Evolutionary conservation across 2,329 filamentous ascomycete species (phyloP), one percentile per base, ranked within the genome.

Genomic region (Pseudocercospora pini-densiflorae): DNA sequence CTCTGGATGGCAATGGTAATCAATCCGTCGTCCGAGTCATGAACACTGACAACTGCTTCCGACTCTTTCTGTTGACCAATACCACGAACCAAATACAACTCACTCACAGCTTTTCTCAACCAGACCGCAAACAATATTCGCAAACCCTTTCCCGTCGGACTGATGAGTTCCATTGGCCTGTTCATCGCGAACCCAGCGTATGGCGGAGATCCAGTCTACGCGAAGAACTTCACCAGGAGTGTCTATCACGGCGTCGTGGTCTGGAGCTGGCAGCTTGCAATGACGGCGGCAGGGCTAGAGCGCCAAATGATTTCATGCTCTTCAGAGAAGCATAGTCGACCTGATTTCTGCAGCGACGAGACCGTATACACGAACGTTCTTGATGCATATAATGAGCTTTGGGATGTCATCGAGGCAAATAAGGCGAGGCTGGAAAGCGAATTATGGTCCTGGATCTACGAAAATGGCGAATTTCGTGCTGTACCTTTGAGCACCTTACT

Each of bases 21-120:
- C 80, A 84, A 29, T 73, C 81, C 1, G 75, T 85, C 16, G 85
- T 90, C 0, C 78, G 80, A 29, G 82, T 90, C 19, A 87, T 89
- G 81, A 88, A 90, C 74, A 88, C 86, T 0, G 88, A 90, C 68
- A 86, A 87, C 66, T 88, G 84, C 60, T 90, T 89, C 79, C 85
- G 87, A 1, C 84, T 86, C 1, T 63, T 89, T 89, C 75, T 78
- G 90, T 77, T 90, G 1, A 54, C 47, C 33, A 89, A 89, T 71
- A 71, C 69, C 5, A 88, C 87, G 1, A 82, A 88, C 55, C 80
- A 89, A 57, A 70, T 76, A 0, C 87, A 90, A 68, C 80, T 89
- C 0, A 68, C 80, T 89, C 0, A 87, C 84, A 0, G 68, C 78
- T 0, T 89, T 88, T 71, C 72, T 90, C 10, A 85, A 85, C 53